Evolutionary conservation across 148 eudicot species (phyloP), one percentile per base, ranked within the genome.

Genomic region (Vaccinium corymbosum): DNA sequence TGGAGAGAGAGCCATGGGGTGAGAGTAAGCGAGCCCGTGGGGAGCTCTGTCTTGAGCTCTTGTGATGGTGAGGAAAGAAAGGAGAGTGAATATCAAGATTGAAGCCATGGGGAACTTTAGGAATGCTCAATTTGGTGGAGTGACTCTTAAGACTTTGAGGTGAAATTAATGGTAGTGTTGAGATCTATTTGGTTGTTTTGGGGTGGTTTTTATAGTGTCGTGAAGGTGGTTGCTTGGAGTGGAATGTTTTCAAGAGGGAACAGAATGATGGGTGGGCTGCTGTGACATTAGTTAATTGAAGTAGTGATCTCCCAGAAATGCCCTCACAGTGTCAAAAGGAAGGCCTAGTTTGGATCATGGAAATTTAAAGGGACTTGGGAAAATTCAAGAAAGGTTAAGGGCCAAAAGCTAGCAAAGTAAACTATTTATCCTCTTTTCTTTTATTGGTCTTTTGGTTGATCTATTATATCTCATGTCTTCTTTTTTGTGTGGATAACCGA

Each of bases 1-100:
- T 11, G 98, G 98, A 19, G 98, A 91, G 72, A 93, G 73, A 9
- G 95, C 92, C 11, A 76, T 22, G 0, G 95, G 95, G 76, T 79
- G 78, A 82, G 89, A 87, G 61, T 86, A 57, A 42, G 81, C 80
- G 15, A 95, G 92, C 55, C 98, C 97, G 17, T 95, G 98, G 56
- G 97, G 97, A 15, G 94, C 89, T 83, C 95, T 87, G 5, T 88
- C 92, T 83, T 91, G 92, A 32, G 91, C 92, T 38, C 53, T 61
- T 22, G 80, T 62, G 6, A 81, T 35, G 66, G 84, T 85, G 82
- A 89, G 38, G 4, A 90, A 48, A 80, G 89, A 81, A 50, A 92
- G 81, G 2, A 85, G 80, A 48, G 82, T 16, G 70, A 89, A 79
- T 80, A 85, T 13, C 74, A 89, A 72, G 52, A 90, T 80, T 72